Conservation (phyloP, 345 rosid species). For the Acer saccharum region DNA sequence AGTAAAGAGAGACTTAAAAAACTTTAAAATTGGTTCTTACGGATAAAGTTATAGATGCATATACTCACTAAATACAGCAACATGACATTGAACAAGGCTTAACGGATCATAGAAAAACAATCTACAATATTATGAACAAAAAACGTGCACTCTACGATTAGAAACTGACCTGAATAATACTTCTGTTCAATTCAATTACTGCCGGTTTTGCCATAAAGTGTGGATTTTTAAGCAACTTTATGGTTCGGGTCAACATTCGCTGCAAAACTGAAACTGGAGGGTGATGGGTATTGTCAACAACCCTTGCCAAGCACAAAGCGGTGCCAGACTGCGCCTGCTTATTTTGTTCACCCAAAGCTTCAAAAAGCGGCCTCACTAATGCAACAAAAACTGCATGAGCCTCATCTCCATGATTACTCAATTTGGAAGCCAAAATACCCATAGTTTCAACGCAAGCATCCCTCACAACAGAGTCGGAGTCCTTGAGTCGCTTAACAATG, state of each 20-base stretch:
- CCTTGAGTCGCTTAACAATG: conserved; percentile 87
- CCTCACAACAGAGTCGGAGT: conserved; percentile 78
- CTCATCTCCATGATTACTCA: conserved; percentile 43
- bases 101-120: neutral
- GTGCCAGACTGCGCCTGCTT: conserved; percentile 85
- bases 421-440: conserved; percentile 66
- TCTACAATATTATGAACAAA: neutral
- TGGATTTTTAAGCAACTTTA: conserved; percentile 74
- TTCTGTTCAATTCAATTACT: conserved; percentile 70
- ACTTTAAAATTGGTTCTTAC: neutral
- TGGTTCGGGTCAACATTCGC: conserved; percentile 68
- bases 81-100: neutral
- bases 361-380: conserved; percentile 79
- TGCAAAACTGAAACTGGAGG: conserved; percentile 75
- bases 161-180: conserved; percentile 66
- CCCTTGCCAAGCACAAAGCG: conserved; percentile 83
- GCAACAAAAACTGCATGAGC: conserved; percentile 54
- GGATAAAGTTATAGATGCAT: neutral
- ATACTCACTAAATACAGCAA: neutral
- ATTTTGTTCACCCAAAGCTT: conserved; percentile 92
- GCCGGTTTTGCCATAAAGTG: conserved; percentile 92
- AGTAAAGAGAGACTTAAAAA: conserved; percentile 1
- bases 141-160: neutral
- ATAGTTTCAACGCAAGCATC: conserved; percentile 85
- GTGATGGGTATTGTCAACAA: conserved; percentile 56